Conservation (phyloP, 2,329 filamentous ascomycete genomes). For the Fusarium coffeatum region DNA sequence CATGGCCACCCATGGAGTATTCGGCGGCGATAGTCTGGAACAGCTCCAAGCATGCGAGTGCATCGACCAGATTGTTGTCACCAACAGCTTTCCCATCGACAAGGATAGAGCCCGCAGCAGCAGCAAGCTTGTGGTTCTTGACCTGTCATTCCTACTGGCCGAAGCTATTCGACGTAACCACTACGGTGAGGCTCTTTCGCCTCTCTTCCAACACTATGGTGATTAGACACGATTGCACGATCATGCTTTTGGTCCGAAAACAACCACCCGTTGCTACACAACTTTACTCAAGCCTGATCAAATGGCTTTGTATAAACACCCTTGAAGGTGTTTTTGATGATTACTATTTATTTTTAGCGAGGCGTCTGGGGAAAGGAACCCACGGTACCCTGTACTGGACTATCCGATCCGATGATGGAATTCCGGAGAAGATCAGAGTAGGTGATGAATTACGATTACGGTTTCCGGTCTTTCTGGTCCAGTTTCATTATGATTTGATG, state of each 20-base stretch:
- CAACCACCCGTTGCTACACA: slow-evolving; percentile 22
- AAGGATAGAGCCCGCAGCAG: slow-evolving; percentile 76
- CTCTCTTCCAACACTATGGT: slow-evolving; percentile 74
- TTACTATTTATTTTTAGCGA: slow-evolving; percentile 49
- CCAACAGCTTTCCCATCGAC: slow-evolving; percentile 94
- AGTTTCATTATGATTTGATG: slow-evolving; percentile 18
- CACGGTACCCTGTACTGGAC: slow-evolving; percentile 31
- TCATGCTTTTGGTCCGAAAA: slow-evolving; percentile 13
- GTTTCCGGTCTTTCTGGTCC: slow-evolving; percentile 30
- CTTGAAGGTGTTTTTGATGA: slow-evolving; percentile 31
- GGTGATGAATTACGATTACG: slow-evolving; percentile 45
- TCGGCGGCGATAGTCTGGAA: slow-evolving; percentile 88
- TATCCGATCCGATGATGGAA: slow-evolving; percentile 29
- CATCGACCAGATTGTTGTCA: slow-evolving; percentile 94
- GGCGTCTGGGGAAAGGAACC: slow-evolving; percentile 50
- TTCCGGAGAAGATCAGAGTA: slow-evolving; percentile 39
- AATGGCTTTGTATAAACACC: slow-evolving; percentile 32
- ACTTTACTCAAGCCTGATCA: slow-evolving; percentile 5
- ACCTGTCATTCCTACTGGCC: slow-evolving; percentile 86
- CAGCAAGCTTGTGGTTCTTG: slow-evolving; percentile 88
- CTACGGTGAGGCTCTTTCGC: slow-evolving; percentile 86
- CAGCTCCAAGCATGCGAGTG: slow-evolving; percentile 93
- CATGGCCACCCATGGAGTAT: slow-evolving; percentile 96
- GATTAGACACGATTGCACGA: slow-evolving; percentile 56
- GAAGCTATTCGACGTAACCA: slow-evolving; percentile 97